phyloP scores from a whole-genome alignment of 441 rosid species.

The Corymbia citriodora region DNA sequence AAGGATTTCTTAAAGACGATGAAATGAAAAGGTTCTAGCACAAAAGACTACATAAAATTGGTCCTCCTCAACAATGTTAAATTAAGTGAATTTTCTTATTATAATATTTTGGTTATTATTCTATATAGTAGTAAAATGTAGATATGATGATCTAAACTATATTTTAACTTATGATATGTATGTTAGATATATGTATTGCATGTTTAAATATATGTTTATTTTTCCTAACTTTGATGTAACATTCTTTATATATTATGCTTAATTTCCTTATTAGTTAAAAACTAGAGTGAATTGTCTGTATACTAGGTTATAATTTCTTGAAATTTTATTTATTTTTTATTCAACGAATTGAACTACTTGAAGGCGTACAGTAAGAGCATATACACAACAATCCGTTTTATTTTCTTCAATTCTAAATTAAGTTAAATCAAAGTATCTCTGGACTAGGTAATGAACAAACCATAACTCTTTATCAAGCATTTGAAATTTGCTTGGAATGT shows the following conservation, averaged over 20 bases:
- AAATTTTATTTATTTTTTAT: neutral
- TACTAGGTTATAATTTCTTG: neutral
- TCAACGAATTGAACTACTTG: neutral
- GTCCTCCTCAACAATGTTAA: neutral
- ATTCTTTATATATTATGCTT: neutral
- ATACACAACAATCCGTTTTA: neutral
- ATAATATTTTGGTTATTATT: neutral
- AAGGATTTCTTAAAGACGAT: neutral
- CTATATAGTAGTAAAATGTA: neutral
- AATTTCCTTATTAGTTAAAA: neutral
- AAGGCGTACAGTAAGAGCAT: rapidly evolving
- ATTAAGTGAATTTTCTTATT: too few species aligned
- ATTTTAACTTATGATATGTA: too few species aligned
- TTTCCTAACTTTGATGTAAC: neutral
- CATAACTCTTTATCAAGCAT: neutral
- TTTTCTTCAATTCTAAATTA: neutral
- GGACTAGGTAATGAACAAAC: neutral
- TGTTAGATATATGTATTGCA: too few species aligned
- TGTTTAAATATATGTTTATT: too few species aligned
- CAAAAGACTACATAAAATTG: neutral
- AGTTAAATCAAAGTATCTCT: neutral
- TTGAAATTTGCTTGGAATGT: too few species aligned
- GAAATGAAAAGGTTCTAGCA: neutral
- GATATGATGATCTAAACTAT: too few species aligned
- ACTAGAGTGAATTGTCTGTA: too few species aligned